Conservation (phyloP, 2,329 filamentous ascomycete species). For the Xylariales sp. region DNA sequence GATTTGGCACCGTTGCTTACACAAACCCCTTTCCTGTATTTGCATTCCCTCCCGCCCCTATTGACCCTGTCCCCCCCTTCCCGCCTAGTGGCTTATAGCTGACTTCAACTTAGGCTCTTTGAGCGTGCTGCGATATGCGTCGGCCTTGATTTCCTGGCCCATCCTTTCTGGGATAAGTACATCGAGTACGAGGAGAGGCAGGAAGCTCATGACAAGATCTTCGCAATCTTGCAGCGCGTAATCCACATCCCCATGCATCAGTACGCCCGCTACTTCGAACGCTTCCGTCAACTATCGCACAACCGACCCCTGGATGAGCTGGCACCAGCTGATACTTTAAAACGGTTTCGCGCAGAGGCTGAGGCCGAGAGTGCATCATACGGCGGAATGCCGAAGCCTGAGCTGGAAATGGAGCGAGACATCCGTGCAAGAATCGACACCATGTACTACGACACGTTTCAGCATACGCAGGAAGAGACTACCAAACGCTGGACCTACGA, state of each 20-base stretch:
- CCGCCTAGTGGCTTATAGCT: slow-evolving; percentile 22
- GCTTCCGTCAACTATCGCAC: slow-evolving; percentile 74
- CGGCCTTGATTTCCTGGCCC: slow-evolving; percentile 87
- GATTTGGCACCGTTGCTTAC: slow-evolving; percentile 47
- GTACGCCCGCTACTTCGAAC: slow-evolving; percentile 91
- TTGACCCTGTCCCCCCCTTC: slow-evolving; percentile 20
- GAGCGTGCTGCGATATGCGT: slow-evolving; percentile 82
- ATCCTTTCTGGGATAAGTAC: slow-evolving; percentile 99
- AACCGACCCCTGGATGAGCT: slow-evolving; percentile 69
- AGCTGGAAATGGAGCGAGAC: slow-evolving; percentile 78
- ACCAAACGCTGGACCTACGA: slow-evolving; percentile 94
- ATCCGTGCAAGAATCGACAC: slow-evolving; percentile 75
- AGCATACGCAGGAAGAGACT: slow-evolving; percentile 78
- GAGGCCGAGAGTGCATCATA: slow-evolving; percentile 56
- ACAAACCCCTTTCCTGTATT: slow-evolving; percentile 58
- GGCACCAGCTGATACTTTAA: slow-evolving; percentile 62
- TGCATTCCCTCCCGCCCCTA: slow-evolving; percentile 45
- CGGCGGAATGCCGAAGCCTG: slow-evolving; percentile 52
- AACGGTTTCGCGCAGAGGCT: slow-evolving; percentile 67
- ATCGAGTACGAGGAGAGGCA: slow-evolving; percentile 93
- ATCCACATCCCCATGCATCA: slow-evolving; percentile 93
- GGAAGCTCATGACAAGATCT: slow-evolving; percentile 79
- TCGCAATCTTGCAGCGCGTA: slow-evolving; percentile 74
- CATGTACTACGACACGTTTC: slow-evolving; percentile 76
- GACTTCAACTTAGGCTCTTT: slow-evolving; percentile 66